Conservation (phyloP, 345 rosid genomes). For the Schrenkiella parvula region DNA sequence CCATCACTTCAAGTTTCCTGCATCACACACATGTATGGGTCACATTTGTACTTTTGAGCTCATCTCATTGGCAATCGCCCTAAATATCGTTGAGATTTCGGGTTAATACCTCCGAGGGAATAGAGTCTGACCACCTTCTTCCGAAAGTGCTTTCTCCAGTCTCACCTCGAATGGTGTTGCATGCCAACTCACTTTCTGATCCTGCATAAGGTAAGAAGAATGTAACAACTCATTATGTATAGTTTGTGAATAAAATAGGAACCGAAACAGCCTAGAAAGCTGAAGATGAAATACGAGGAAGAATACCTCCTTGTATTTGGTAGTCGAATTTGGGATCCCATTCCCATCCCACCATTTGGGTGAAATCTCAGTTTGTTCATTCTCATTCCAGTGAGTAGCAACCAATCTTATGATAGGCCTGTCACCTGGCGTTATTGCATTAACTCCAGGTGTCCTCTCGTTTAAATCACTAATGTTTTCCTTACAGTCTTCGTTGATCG, state of each 20-base stretch:
- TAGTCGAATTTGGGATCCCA: conserved; percentile 97
- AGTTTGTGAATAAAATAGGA: background rate
- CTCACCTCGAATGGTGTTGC: conserved; percentile 98
- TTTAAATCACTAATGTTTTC: conserved; percentile 18
- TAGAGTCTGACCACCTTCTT: conserved; percentile 28
- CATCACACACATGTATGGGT: conserved; percentile 1
- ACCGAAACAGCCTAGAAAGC: background rate
- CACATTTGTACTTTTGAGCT: background rate
- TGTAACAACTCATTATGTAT: background rate
- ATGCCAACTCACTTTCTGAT: conserved; percentile 96
- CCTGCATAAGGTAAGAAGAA: conserved; percentile 44
- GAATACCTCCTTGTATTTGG: conserved; percentile 88
- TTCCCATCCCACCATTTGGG: conserved; percentile 98
- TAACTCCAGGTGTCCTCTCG: conserved; percentile 17
- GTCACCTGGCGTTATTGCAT: conserved; percentile 56
- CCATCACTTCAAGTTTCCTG: conserved; percentile 33
- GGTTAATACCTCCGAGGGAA: conserved; percentile 22
- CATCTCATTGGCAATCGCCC: background rate
- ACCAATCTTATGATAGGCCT: conserved; percentile 89
- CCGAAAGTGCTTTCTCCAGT: conserved; percentile 87
- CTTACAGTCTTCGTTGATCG: conserved; percentile 11
- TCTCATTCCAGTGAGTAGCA: conserved; percentile 82
- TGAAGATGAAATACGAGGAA: background rate
- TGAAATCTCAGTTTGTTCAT: conserved; percentile 43
- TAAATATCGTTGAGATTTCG: background rate